These are phyloP conservation scores for Tylopilus balloui DNA, from an alignment of 768 basidiomycete genomes.

Conservation along the genomic window DNA sequence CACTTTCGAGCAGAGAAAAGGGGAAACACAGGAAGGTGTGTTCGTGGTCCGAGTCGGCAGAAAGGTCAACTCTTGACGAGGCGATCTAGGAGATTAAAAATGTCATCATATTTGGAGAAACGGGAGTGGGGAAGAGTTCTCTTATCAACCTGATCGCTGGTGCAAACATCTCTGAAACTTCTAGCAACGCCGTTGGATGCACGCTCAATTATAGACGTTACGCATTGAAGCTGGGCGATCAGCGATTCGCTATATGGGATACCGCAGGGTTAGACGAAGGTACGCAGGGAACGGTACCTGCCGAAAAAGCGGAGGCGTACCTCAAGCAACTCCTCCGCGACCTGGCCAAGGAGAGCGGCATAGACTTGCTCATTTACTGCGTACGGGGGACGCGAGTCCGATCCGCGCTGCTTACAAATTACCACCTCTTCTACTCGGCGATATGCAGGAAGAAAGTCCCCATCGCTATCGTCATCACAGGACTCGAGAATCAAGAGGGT, in stretches of 20 bases:
- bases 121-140: conserved; percentile 24
- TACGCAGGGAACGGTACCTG: conserved; percentile 17
- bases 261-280: conserved; percentile 26
- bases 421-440: conserved; percentile 36
- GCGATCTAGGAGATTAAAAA: conserved; percentile 10
- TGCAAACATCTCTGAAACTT: conserved; percentile 9
- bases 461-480: conserved; percentile 35
- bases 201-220: conserved; percentile 9
- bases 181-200: conserved; percentile 22
- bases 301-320: conserved; percentile 23
- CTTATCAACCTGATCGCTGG: conserved; percentile 21
- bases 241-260: conserved; percentile 21
- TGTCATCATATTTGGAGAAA: conserved; percentile 21
- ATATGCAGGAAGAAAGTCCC: conserved; percentile 39
- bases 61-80: not conserved
- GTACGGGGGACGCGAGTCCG: conserved; percentile 23
- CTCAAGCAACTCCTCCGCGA: conserved; percentile 27
- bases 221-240: conserved; percentile 7
- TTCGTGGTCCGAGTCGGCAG: not conserved
- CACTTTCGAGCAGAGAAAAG: not conserved
- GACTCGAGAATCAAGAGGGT: conserved; percentile 33
- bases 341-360: conserved; percentile 6
- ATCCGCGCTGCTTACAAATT: conserved; percentile 30
- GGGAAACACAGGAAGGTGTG: conserved; percentile 8
- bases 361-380: conserved; percentile 29